phyloP scores from a whole-genome alignment of 164 flowering plant species.

The Berberis vulgaris region DNA sequence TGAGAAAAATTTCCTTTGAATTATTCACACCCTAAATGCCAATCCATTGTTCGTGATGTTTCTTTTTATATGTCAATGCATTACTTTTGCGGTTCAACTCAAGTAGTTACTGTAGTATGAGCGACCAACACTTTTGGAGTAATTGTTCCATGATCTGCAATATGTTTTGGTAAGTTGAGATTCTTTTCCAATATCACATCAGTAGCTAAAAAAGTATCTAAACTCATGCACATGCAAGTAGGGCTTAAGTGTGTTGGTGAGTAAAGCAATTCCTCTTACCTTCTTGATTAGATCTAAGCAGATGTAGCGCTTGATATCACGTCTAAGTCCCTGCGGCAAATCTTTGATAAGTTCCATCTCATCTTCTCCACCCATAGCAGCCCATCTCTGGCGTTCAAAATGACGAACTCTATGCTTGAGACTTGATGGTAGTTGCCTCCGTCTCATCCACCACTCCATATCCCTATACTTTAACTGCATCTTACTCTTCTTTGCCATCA shows the following conservation, averaged over 20 bases:
- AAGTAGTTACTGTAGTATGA: no score
- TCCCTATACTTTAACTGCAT: constrained; percentile 80
- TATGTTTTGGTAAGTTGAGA: no score
- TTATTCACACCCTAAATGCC: background rate
- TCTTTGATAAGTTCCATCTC: constrained; percentile 85
- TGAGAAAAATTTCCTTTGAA: no score
- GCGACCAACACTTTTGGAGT: no score
- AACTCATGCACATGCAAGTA: background rate
- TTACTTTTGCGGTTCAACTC: no score
- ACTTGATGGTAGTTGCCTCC: constrained; percentile 71
- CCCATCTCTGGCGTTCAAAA: constrained; percentile 78
- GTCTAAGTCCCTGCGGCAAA: constrained; percentile 82
- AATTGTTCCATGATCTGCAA: no score
- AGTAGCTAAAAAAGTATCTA: no score
- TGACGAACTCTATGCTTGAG: constrained; percentile 80
- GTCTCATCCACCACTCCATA: constrained; percentile 98
- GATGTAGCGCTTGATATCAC: constrained; percentile 86
- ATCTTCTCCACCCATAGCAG: constrained; percentile 80
- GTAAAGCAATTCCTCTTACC: constrained; percentile 28
- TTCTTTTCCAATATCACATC: background rate
- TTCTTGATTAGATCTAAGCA: constrained; percentile 79
- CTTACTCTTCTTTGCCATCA: constrained; percentile 83
- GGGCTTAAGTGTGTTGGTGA: background rate
- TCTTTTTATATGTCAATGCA: no score
- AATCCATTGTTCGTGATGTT: background rate